Percentiles rank a stretch among this genome's conserved stretches.
Evolutionary conservation across 192 early-diverging fungal genomes (phyloP).

Genomic region (Helicostylum pulchrum): DNA sequence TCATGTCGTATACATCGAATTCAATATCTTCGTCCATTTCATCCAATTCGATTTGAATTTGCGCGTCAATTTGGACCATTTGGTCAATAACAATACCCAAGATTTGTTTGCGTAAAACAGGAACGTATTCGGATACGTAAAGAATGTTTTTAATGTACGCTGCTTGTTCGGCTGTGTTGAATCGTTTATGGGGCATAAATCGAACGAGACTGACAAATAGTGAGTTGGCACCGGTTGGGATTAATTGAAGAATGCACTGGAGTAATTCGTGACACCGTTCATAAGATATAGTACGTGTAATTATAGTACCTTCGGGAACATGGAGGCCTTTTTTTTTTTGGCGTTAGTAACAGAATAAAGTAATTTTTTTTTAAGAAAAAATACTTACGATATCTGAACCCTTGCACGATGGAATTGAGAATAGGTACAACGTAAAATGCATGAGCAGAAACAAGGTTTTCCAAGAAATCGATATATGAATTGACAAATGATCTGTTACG

Average conservation of each 20-base stretch:
- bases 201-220: conserved; percentile 60
- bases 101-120: conserved; percentile 64
- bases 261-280: conserved; percentile 64
- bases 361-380: neutral
- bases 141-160: conserved; percentile 77
- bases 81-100: conserved; percentile 75
- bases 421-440: conserved; percentile 63
- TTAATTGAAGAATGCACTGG: conserved; percentile 57
- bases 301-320: conserved; percentile 14
- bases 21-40: conserved; percentile 69
- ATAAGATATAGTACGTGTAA: conserved; percentile 36
- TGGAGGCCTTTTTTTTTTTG: conserved; percentile 9
- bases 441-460: conserved; percentile 76
- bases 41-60: conserved; percentile 88
- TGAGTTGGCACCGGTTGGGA: conserved; percentile 66
- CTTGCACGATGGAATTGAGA: conserved; percentile 52
- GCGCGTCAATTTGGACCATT: conserved; percentile 89
- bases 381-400: conserved; percentile 50
- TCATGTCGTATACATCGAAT: conserved; percentile 36
- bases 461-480: conserved; percentile 59
- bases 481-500: conserved; percentile 50
- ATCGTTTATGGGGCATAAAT: conserved; percentile 72
- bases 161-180: conserved; percentile 52
- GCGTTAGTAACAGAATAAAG: neutral
- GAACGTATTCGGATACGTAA: conserved; percentile 72